A percentile compares a stretch with the other conserved stretches of the same genome.
Conservation (phyloP, 768 basidiomycete genomes). For the Suillus cothurnatus region DNA sequence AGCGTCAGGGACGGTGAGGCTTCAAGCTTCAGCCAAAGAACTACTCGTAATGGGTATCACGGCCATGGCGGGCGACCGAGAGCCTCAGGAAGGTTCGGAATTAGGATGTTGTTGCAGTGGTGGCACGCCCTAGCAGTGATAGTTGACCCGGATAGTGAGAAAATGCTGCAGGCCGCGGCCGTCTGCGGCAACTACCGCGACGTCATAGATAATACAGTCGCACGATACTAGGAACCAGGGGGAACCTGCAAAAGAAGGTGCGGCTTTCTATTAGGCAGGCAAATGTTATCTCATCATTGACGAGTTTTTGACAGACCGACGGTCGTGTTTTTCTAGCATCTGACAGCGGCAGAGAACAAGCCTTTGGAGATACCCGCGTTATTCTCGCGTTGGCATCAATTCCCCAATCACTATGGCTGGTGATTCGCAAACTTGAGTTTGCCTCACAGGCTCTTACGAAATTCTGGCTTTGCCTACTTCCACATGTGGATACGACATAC, state of each 20-base stretch:
- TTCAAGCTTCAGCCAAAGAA: neutral
- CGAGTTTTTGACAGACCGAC: neutral
- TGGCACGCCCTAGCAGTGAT: too few species aligned
- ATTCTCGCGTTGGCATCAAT: neutral
- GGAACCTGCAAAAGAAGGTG: too few species aligned
- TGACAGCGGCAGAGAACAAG: neutral
- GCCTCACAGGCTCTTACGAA: neutral
- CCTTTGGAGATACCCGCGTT: neutral
- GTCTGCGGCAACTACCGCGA: neutral
- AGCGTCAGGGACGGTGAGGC: neutral
- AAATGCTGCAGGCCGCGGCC: too few species aligned
- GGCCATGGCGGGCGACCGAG: neutral
- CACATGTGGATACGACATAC: neutral
- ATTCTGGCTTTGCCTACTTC: neutral
- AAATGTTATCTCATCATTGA: neutral
- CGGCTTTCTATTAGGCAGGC: neutral
- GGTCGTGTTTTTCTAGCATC: neutral
- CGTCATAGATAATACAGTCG: too few species aligned
- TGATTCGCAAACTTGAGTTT: neutral
- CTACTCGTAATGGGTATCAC: neutral
- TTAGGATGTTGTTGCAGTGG: neutral
- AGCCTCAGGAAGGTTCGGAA: neutral
- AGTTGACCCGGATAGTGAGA: too few species aligned
- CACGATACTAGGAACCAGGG: too few species aligned
- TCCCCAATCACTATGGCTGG: neutral